Base-by-base conservation (phyloP, 106 monocot species). In the Agapanthus africanus region DNA sequence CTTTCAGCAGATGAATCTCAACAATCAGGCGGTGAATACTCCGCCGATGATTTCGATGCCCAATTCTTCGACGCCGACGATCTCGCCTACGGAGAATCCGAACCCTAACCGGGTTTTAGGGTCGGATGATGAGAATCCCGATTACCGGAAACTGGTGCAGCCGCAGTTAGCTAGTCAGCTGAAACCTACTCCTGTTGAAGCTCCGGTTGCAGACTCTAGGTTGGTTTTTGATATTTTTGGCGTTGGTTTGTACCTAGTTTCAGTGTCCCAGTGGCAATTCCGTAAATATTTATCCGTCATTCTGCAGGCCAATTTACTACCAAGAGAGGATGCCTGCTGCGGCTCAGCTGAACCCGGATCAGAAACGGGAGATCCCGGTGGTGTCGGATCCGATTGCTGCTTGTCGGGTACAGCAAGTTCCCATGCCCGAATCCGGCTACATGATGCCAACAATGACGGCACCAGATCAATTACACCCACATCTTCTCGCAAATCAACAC, bases 111-210 rank as follows among this genome's bases (percentile, higher is more conserved):
- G 66, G 11, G 67, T 73, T 14, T 73, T 81, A 54, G 75, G 30
- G 13, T 93, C 88, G 0, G 81, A 82, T 31, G 88, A 95, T 16
- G 88, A 91, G 42, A 95, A 79, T 44, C 73, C 79, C 34, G 87
- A 87, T 6, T 13, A n/a, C 36, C 40, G 49, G 65, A 86, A 30
- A 64, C 73, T 40, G 41, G 66, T 42, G 40, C 69, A 67, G 33
- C 76, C 63, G 19, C 79, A 74, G 52, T 71, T 21, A 54, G 69
- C 26, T 50, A 67, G 63, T 18, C 56, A 23, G 54, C 66, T 54
- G 33, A 39, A 72, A 30, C 73, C 25, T 16, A 16, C 23, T 32
- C 62, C n/a, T 19, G 28, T 34, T n/a, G 66, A 65, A 22, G 37
- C 54, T 67, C 38, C 21, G 54, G 39, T 68, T 4, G 7, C 68